A percentile compares a stretch with the other conserved stretches of the same genome.
Evolutionary conservation across 768 basidiomycete genomes (phyloP).

Genomic region (Russula lepida): DNA sequence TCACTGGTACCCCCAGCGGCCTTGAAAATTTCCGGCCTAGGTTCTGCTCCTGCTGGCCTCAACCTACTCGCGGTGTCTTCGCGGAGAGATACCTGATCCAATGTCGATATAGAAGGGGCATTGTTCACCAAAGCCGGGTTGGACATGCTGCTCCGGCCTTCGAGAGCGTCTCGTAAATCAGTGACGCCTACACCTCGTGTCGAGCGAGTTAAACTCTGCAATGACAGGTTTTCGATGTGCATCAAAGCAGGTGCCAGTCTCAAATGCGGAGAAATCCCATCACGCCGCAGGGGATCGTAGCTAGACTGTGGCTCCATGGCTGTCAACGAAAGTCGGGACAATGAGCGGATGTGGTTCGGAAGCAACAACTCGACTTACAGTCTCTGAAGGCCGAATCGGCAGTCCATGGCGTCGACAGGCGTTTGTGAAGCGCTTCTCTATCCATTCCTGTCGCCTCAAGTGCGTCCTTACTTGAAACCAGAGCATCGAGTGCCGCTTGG

Average conservation of each 20-base stretch:
- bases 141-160: slow-evolving; percentile 77
- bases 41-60: slow-evolving; percentile 47
- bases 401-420: slow-evolving; percentile 44
- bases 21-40: slow-evolving; percentile 43
- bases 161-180: slow-evolving; percentile 81
- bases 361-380: slow-evolving; percentile 41
- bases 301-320: slow-evolving; percentile 47
- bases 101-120: slow-evolving; percentile 69
- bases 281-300: slow-evolving; percentile 53
- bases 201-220: slow-evolving; percentile 75
- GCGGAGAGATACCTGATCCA: slow-evolving; percentile 52
- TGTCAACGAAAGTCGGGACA: slow-evolving; percentile 22
- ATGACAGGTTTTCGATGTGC: slow-evolving; percentile 85
- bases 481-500: slow-evolving; percentile 4
- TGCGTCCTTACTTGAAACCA: slow-evolving; percentile 5
- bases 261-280: slow-evolving; percentile 65
- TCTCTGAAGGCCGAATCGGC: slow-evolving; percentile 65
- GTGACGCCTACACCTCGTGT: slow-evolving; percentile 77
- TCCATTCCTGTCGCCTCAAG: slow-evolving; percentile 20
- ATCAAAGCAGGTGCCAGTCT: slow-evolving; percentile 81
- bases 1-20: slow-evolving; percentile 51
- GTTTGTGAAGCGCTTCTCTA: slow-evolving; percentile 15
- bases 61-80: slow-evolving; percentile 35
- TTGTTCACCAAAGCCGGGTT: slow-evolving; percentile 55
- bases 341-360: background rate